Percentiles rank a stretch among this genome's conserved stretches.
These are phyloP conservation scores for Sclerotinia glacialis DNA, from an alignment of 2,329 filamentous ascomycete species.

Conservation along the genomic window DNA sequence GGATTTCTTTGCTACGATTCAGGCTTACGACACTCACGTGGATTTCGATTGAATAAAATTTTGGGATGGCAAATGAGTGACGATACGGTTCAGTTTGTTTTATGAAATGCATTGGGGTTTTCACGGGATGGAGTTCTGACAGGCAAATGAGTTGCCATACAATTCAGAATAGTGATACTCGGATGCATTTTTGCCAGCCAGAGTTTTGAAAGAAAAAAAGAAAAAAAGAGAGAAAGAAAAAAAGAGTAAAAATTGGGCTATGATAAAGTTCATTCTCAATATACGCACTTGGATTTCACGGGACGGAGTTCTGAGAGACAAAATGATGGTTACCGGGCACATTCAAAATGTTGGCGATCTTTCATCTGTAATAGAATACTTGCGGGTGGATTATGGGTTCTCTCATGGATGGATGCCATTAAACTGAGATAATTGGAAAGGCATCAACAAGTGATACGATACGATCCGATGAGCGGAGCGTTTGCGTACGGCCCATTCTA, in stretches of 20 bases:
- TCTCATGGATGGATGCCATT: neutral
- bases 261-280: neutral
- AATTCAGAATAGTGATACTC: too few relatives aligned
- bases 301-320: neutral
- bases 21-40: neutral
- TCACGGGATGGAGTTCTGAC: neutral
- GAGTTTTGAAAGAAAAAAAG: too few relatives aligned
- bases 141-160: neutral
- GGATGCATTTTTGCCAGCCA: too few relatives aligned
- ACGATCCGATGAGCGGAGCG: neutral
- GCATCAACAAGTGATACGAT: neutral
- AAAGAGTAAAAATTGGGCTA: neutral
- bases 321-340: neutral
- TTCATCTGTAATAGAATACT: neutral
- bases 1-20: neutral
- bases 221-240: too few relatives aligned
- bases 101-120: neutral
- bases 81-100: neutral
- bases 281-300: neutral
- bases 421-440: neutral
- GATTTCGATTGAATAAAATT: neutral
- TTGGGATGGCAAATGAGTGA: neutral
- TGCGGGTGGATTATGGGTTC: neutral
- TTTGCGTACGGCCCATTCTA: neutral
- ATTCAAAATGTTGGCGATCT: neutral